Conservation (phyloP, 1,139 yeast species). For the Candida sanyaensis region DNA sequence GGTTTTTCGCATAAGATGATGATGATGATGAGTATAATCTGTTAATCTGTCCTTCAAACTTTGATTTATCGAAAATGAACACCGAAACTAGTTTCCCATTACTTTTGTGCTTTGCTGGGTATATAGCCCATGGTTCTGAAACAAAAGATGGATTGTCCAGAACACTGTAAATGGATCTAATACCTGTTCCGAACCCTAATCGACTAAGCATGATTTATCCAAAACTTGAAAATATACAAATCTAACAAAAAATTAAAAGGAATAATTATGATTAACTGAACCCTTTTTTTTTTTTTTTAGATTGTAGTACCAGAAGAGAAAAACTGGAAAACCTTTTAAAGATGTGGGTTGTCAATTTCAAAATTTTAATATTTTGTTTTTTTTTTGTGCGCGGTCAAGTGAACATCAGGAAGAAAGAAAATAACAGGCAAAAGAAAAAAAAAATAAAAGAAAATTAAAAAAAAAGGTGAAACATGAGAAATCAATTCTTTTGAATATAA, state of each 20-base stretch:
- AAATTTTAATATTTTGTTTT: too few species aligned
- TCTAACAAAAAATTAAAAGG: not conserved
- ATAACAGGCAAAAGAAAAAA: not conserved
- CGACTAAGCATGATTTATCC: slow-evolving; percentile 17
- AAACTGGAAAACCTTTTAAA: too few species aligned
- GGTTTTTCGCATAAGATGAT: slow-evolving; percentile 34
- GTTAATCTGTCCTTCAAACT: slow-evolving; percentile 58
- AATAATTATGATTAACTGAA: not conserved
- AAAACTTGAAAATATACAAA: too few species aligned
- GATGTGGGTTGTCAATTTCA: too few species aligned
- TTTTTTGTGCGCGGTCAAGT: too few species aligned
- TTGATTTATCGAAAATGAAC: slow-evolving; percentile 83
- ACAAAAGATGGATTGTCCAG: slow-evolving; percentile 74
- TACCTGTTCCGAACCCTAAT: slow-evolving; percentile 58
- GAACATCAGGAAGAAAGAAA: not conserved
- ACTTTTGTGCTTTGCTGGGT: slow-evolving; percentile 74
- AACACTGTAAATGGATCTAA: slow-evolving; percentile 71
- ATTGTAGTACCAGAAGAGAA: too few species aligned
- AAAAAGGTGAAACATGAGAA: not conserved
- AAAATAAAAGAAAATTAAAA: not conserved
- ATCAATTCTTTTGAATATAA: too few species aligned
- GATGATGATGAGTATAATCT: slow-evolving; percentile 54
- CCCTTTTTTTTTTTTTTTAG: not conserved
- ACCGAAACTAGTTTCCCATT: slow-evolving; percentile 69
- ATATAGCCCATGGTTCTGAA: slow-evolving; percentile 84